Evolutionary conservation across 1,284 basidiomycete species (phyloP), one percentile per base, ranked within the genome.

Genomic region (Cryptococcus maquisensis): DNA sequence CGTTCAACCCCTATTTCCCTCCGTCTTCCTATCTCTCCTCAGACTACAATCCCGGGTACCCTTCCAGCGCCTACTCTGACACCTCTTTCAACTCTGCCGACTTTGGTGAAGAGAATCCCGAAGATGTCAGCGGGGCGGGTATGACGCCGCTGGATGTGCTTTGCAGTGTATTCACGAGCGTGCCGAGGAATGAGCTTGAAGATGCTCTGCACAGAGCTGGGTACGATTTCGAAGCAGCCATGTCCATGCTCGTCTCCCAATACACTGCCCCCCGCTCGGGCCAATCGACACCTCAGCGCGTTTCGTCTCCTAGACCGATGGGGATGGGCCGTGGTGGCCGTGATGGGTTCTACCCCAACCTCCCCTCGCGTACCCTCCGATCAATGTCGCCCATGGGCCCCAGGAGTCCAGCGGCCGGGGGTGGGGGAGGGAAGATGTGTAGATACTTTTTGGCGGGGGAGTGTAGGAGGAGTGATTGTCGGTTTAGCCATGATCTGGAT

Each of bases 131-230:
- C 3, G 62, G 68, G 0, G 86, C 89, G 63, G 90, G 90, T 36
- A 95, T 98, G 89, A 95, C 94, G 1, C 95, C 95, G 0, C 88
- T 98, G 63, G 95, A 98, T 67, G 91, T 98, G 39, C 84, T 98
- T 20, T 86, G 84, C 66, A 93, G 90, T 36, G 90, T 98, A 37
- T 97, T 98, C 38, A 86, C 89, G 3, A 85, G 88, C 1, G 39
- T 40, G 16, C 87, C 92, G 0, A 86, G 90, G 3, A 86, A 86
- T 6, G 92, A 97, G 68, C 82, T 98, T 3, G 95, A 98, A 74
- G 92, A 96, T 57, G 94, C 94, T 0, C 81, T 98, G 6, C 85
- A 86, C 23, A 81, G 83, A 51, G 87, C 91, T 61, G 89, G 84
- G 3, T 98, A 90, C 72, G 95, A 98, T 66, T 96, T 98, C 70